phyloP scores from a whole-genome alignment of 148 eudicot genomes.

The Rhododendron simsii region DNA sequence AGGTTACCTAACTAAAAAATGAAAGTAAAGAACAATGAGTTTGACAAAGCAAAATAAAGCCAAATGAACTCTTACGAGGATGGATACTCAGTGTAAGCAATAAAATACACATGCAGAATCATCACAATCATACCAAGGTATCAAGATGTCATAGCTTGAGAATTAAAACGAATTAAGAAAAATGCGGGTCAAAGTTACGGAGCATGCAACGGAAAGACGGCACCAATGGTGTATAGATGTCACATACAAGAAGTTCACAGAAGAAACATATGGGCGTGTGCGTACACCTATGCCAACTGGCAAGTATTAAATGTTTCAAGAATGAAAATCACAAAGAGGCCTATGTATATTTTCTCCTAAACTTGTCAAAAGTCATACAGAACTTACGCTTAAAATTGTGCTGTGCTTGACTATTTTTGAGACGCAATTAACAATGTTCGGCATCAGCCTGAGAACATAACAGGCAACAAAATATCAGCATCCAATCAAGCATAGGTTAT shows the following conservation, averaged over 20 bases:
- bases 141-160: background rate
- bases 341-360: background rate
- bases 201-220: background rate
- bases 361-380: background rate
- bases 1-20: background rate
- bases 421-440: conserved; percentile 49
- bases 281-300: background rate
- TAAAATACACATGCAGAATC: background rate
- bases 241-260: background rate
- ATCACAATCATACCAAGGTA: background rate
- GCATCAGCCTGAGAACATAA: conserved; percentile 63
- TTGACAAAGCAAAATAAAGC: background rate
- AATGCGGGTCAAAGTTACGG: background rate
- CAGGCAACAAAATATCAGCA: conserved; percentile 10
- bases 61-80: background rate
- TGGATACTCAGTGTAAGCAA: background rate
- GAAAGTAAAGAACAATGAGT: background rate
- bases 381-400: conserved; percentile 48
- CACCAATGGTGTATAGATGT: background rate
- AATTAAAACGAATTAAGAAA: background rate
- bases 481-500: background rate
- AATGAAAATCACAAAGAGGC: background rate
- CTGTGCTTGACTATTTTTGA: conserved; percentile 40
- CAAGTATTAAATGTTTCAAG: background rate
- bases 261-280: background rate